Evolutionary conservation across 2,329 filamentous ascomycete genomes (phyloP), one percentile per base, ranked within the genome.

Genomic region (Diaporthe destruens): DNA sequence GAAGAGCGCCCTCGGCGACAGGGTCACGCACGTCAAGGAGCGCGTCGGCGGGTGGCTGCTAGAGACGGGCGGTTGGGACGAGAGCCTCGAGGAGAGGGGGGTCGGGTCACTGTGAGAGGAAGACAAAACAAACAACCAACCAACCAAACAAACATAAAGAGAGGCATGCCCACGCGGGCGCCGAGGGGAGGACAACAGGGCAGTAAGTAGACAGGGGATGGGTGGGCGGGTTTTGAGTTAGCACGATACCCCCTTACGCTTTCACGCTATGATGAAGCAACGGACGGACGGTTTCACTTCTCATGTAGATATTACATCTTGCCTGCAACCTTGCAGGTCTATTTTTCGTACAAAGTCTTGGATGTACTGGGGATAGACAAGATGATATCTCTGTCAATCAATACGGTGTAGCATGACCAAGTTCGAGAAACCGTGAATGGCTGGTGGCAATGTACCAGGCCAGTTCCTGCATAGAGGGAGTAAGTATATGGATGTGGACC

Each of bases 41-140:
- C 86, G 92, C 68, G 92, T 98, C 0, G 91, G 91, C 69, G 88
- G 87, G 39, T 95, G 91, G 84, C 85, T 98, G 76, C 82, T 94
- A 75, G 88, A 90, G 78, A 91, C 90, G 74, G 94, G 93, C n/a
- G 96, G 94, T 0, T 97, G 95, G 94, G 95, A 97, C 76, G 94
- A 97, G 82, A 86, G 89, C 75, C 84, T 92, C 56, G 90, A 92
- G 80, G 87, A 89, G 56, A 84, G 86, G 29, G 87, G 87, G 16
- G 84, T 89, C 8, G 87, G 87, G 0, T 75, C 74, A 9, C 42
- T 75, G 47, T 74, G 59, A 72, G 23, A 42, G 29, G 25, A 3
- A 39, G 34, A 39, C 36, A 39, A 39, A 14, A 39, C 36, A 39
- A 39, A 14, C 14, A 36, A 36, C 34, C 2, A 54, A 16, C 39